Base-by-base conservation (phyloP, 116 monocot genomes). In the Dioscorea cayenensis region DNA sequence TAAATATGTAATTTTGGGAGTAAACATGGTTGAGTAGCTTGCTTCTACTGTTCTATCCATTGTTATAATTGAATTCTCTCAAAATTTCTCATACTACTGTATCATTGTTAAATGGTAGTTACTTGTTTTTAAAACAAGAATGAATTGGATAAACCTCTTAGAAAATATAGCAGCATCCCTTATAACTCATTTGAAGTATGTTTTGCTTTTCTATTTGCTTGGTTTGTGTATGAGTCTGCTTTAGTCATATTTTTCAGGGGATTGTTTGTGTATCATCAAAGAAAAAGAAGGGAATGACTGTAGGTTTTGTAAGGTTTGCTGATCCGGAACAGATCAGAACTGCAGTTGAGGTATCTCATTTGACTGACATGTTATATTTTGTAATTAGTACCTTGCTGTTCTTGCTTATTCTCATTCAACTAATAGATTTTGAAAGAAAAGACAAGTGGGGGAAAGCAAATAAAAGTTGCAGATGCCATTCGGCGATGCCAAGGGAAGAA, bases 211-310 rank as follows among this genome's bases (percentile, higher is more conserved):
- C 12, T 43, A 43, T 43, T 43, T 43, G 43, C 43, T 43, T 12
- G 43, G 7, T 43, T 43, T 6, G 43, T 6, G 12, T 55, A 55
- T 55, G 2, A n/a, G 55, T 55, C 55, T 55, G n/a, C 17, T 19
- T 16, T 18, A 19, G 55, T 71, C 16, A 68, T 48, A n/a, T 63
- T 28, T 69, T 55, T 13, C 82, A 96, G 96, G 92, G 83, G 35
- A 81, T 97, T 75, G 59, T 51, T 2, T 97, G 86, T 69, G 80
- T 70, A 67, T 75, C 81, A 35, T 82, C 76, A 19, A 97, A 84
- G 73, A 97, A 97, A 80, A 97, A 93, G 83, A 93, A 90, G 71
- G 84, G 84, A 64, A 90, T 97, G 90, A 60, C 77, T 62, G 97
- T 93, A 32, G 90, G 90, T 71, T 92, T 97, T 83, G 77, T 93